Evolutionary conservation across 176 grass and related monocot species (phyloP).

Genomic region (Oryza australiensis): DNA sequence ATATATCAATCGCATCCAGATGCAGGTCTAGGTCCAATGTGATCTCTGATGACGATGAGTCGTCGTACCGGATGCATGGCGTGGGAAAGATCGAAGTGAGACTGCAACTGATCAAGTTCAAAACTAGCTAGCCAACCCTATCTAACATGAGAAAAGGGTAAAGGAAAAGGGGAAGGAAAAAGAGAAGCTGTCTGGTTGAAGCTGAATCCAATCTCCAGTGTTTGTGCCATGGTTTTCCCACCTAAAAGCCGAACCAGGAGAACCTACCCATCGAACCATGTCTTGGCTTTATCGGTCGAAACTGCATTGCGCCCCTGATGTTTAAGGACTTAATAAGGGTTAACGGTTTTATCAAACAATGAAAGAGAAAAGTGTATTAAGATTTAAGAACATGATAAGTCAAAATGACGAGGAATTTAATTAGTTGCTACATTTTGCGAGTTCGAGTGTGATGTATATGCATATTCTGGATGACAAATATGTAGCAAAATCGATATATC

Average conservation of each 20-base stretch:
- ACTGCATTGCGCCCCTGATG: not conserved
- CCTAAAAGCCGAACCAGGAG: conserved; percentile 38
- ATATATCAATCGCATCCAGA: not conserved
- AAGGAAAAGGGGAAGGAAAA: not conserved
- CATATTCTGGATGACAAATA: not conserved
- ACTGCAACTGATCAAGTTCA: not conserved
- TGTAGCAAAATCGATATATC: not conserved
- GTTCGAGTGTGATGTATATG: not conserved
- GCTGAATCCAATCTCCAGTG: not conserved
- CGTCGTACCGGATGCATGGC: too few species aligned
- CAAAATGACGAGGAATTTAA: not conserved
- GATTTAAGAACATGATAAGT: not conserved
- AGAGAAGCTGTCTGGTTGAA: not conserved
- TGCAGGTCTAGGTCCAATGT: not conserved
- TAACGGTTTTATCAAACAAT: not conserved
- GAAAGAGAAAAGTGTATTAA: not conserved
- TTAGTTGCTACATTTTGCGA: not conserved
- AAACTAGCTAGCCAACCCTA: conserved; percentile 48
- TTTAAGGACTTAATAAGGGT: not conserved
- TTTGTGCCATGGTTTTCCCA: conserved; percentile 22
- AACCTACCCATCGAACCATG: not conserved
- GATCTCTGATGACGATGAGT: not conserved
- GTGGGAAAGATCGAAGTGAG: not conserved
- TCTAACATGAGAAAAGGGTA: conserved; percentile 30
- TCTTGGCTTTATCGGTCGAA: not conserved